Conservation (phyloP, 805 yeast genomes). For the Lipomyces orientalis region DNA sequence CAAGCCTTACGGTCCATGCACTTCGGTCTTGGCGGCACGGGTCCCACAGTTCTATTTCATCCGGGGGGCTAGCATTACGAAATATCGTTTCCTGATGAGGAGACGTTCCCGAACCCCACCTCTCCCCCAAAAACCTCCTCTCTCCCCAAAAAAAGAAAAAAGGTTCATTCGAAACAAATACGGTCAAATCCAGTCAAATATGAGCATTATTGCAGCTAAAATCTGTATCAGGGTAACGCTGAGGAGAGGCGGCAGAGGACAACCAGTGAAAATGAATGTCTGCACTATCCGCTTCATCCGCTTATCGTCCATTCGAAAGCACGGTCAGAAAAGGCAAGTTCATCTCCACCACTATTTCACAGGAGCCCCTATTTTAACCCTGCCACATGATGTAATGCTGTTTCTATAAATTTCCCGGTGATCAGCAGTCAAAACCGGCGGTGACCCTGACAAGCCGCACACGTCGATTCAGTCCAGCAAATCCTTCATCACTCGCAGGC, state of each 20-base stretch:
- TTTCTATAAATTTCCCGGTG: neutral
- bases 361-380: neutral
- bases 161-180: neutral
- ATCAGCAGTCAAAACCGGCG: conserved; percentile 9
- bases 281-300: conserved; percentile 7
- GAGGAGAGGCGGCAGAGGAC: conserved; percentile 4
- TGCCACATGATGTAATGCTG: conserved; percentile 3
- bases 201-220: conserved; percentile 5
- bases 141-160: neutral
- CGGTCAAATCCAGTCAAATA: conserved; percentile 2
- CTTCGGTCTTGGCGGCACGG: neutral
- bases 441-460: conserved; percentile 8
- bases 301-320: conserved; percentile 5
- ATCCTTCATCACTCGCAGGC: conserved; percentile 6
- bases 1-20: conserved; percentile 6
- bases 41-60: neutral
- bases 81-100: conserved; percentile 4
- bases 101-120: neutral
- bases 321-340: conserved; percentile 9
- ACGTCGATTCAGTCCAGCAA: conserved; percentile 9
- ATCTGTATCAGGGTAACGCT: conserved; percentile 3
- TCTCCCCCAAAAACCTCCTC: conserved; percentile 8
- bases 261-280: conserved; percentile 7
- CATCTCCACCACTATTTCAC: conserved; percentile 10
- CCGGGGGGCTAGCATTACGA: neutral